Percentiles rank a stretch among this genome's conserved stretches.
phyloP scores from a whole-genome alignment of 2,329 filamentous ascomycete genomes.

The Ophiostoma sp. region DNA sequence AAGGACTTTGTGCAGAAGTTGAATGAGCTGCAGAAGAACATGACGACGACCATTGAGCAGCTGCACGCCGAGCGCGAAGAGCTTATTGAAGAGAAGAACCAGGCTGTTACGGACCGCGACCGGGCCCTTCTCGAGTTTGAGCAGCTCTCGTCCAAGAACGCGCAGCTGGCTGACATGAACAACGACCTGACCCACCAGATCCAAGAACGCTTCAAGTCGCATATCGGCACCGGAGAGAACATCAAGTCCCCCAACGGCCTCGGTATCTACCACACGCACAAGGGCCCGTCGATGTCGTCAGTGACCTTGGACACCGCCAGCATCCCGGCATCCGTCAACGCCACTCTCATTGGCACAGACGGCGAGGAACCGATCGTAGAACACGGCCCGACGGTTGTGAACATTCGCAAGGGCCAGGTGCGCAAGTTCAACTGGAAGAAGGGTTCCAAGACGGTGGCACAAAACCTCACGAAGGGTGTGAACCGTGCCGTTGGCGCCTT shows the following conservation, averaged over 20 bases:
- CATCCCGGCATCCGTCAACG: conserved; percentile 47
- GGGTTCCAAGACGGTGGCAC: conserved; percentile 85
- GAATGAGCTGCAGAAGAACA: conserved; percentile 54
- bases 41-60: conserved; percentile 54
- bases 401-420: conserved; percentile 86
- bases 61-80: conserved; percentile 69
- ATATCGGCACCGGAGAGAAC: conserved; percentile 45
- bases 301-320: conserved; percentile 49
- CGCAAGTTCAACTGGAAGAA: conserved; percentile 99
- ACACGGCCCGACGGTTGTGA: conserved; percentile 84
- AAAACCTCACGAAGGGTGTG: conserved; percentile 88
- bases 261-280: conserved; percentile 50
- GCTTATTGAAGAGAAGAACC: conserved; percentile 76
- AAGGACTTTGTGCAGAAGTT: conserved; percentile 80
- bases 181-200: conserved; percentile 93
- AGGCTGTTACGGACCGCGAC: conserved; percentile 78
- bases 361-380: conserved; percentile 63
- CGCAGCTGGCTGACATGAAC: conserved; percentile 89
- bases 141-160: conserved; percentile 88
- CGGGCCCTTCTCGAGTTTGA: conserved; percentile 94
- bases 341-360: conserved; percentile 56
- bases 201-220: conserved; percentile 84
- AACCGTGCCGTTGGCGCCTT: conserved; percentile 82
- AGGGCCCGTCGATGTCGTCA: conserved; percentile 46
- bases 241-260: conserved; percentile 43